phyloP scores from a whole-genome alignment of 805 yeast genomes.

The Millerago galiae region DNA sequence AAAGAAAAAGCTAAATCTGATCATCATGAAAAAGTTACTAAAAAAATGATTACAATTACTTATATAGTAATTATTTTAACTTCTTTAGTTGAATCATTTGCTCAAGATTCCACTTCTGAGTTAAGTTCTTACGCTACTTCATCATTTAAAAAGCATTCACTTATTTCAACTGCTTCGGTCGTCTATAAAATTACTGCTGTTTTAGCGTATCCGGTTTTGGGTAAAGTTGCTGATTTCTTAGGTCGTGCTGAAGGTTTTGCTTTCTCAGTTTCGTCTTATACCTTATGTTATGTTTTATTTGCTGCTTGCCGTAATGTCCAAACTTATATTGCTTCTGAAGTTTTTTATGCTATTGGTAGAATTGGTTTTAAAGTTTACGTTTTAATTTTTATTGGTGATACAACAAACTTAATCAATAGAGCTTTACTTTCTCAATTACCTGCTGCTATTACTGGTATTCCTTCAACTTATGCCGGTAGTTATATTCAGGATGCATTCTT shows the following conservation, averaged over 20 bases:
- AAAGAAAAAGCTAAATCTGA: not conserved
- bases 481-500: constrained; percentile 26
- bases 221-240: constrained; percentile 31
- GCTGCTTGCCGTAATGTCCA: constrained; percentile 29
- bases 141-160: constrained; percentile 31
- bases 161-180: constrained; percentile 32
- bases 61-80: constrained; percentile 22
- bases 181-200: constrained; percentile 32
- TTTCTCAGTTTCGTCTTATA: constrained; percentile 25
- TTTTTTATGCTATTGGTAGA: constrained; percentile 32
- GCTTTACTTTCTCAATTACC: constrained; percentile 33
- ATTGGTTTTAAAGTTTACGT: constrained; percentile 31
- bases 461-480: constrained; percentile 24
- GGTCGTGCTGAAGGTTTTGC: constrained; percentile 35
- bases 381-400: constrained; percentile 33
- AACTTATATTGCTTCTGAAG: constrained; percentile 29
- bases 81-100: constrained; percentile 26
- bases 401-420: constrained; percentile 32
- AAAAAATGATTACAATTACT: constrained; percentile 19
- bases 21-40: constrained; percentile 10
- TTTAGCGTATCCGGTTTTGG: constrained; percentile 32
- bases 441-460: constrained; percentile 26
- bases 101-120: constrained; percentile 21
- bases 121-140: constrained; percentile 29
- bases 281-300: constrained; percentile 28